Base-by-base conservation (phyloP, 1,139 yeast genomes). In the Taphrina deformans region DNA sequence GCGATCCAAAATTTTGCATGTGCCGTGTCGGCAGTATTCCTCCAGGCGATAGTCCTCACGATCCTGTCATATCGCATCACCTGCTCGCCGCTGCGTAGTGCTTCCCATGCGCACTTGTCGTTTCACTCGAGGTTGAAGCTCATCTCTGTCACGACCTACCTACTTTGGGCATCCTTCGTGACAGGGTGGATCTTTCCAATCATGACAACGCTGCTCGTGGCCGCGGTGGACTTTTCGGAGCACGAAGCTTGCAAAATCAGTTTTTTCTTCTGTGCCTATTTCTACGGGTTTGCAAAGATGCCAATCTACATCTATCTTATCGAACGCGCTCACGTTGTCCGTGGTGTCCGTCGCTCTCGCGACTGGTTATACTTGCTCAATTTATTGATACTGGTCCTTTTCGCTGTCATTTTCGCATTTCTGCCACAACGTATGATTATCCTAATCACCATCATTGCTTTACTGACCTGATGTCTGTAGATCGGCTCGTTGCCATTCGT, bases 271-370 rank as follows among this genome's bases (percentile, higher is more conserved):
- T 23, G 24, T 21, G 48, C 27, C 10, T 44, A 44, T n/a, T 23
- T 44, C n/a, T 44, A 44, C n/a, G 24, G 12, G n/a, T 3, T 44
- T 10, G 27, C 48, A 44, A 44, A 44, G 27, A 10, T 44, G 5
- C 48, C 48, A 6, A n/a, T 44, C 48, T 44, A 44, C 7, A 24
- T 44, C 24, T 44, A 10, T 23, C 48, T 44, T n/a, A 44, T 44
- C 48, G 48, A 44, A 44, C 48, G 48, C 2, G 48, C 48, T 2
- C 48, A 21, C 48, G 48, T 44, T 21, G 48, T 44, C n/a, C 48
- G 48, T 21, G 48, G 27, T n/a, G 7, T 44, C n/a, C 27, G 2
- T 3, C 48, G 48, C 27, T 10, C n/a, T 10, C 9, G 48, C 27
- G 48, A 44, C 48, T 5, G 27, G 4, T 21, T 44, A 4, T 44